Conservation (phyloP, 2,329 filamentous ascomycete genomes). For the Sarocladiaceae sp. region DNA sequence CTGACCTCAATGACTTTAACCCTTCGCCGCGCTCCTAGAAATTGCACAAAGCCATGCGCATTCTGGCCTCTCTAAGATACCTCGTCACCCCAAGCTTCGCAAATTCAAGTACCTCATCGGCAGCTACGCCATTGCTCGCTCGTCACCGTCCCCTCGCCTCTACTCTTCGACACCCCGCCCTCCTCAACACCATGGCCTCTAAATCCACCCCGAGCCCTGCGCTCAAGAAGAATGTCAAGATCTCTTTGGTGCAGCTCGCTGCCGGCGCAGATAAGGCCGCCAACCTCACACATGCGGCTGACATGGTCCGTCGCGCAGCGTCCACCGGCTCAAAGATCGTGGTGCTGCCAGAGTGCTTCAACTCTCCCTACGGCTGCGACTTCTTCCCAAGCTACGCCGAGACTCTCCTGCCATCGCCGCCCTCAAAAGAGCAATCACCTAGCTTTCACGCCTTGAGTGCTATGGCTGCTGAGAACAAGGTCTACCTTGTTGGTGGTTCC, state of each 20-base stretch:
- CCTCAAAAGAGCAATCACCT: constrained; percentile 65
- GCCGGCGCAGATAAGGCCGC: constrained; percentile 76
- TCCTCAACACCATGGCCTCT: constrained; percentile 30
- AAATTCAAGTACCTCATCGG: background rate
- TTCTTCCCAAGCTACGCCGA: constrained; percentile 94
- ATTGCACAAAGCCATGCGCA: constrained; percentile 9
- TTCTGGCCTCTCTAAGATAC: constrained; percentile 1
- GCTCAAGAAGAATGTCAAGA: constrained; percentile 72
- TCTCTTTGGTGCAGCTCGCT: constrained; percentile 78
- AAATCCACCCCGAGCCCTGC: constrained; percentile 35
- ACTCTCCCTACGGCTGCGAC: constrained; percentile 88
- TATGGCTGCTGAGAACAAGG: constrained; percentile 72
- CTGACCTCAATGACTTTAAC: too few relatives aligned
- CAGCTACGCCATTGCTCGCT: constrained; percentile 3
- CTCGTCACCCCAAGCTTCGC: background rate
- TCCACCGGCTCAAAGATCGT: constrained; percentile 74
- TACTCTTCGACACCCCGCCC: constrained; percentile 15
- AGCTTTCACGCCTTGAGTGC: constrained; percentile 80
- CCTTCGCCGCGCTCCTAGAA: background rate
- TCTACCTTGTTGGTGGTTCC: constrained; percentile 85
- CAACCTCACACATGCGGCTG: constrained; percentile 78
- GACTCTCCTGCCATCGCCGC: constrained; percentile 72
- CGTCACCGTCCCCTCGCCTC: constrained; percentile 6
- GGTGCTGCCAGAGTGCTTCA: constrained; percentile 97
- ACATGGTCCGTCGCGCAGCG: constrained; percentile 79